Evolutionary conservation across 108 stramenopile species (phyloP).

Genomic region (Hondaea fermentalgiana): DNA sequence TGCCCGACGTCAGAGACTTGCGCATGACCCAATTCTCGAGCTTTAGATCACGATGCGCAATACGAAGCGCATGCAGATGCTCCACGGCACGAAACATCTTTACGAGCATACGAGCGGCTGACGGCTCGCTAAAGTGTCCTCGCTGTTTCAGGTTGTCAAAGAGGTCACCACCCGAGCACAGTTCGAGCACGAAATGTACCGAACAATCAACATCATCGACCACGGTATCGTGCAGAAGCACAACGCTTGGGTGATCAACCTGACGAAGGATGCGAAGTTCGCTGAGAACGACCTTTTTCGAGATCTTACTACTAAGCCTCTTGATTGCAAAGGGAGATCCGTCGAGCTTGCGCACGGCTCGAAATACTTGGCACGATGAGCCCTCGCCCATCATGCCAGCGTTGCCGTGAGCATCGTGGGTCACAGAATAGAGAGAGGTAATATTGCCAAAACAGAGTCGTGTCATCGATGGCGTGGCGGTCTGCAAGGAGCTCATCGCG

Average conservation of each 20-base stretch:
- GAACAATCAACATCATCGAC: background rate
- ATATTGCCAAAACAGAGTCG: background rate
- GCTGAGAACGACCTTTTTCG: background rate
- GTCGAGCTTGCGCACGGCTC: background rate
- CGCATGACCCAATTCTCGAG: constrained; percentile 77
- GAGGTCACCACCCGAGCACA: background rate
- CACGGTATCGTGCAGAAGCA: constrained; percentile 69
- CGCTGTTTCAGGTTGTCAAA: background rate
- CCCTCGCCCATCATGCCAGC: background rate
- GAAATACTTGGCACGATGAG: background rate
- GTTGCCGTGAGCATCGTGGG: background rate
- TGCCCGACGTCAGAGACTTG: constrained; percentile 19
- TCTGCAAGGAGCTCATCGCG: background rate
- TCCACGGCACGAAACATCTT: constrained; percentile 85
- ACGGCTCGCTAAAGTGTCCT: background rate
- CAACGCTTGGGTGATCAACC: constrained; percentile 77
- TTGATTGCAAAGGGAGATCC: background rate
- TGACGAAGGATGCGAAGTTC: constrained; percentile 72
- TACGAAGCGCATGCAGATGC: constrained; percentile 74
- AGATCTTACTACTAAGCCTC: background rate
- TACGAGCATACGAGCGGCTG: background rate
- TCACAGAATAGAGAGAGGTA: background rate
- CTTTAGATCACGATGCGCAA: constrained; percentile 77
- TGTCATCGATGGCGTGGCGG: background rate
- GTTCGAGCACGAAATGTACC: constrained; percentile 14